Evolutionary conservation across 1,284 basidiomycete genomes (phyloP), one percentile per base, ranked within the genome.

Genomic region (Puccinia coronata): DNA sequence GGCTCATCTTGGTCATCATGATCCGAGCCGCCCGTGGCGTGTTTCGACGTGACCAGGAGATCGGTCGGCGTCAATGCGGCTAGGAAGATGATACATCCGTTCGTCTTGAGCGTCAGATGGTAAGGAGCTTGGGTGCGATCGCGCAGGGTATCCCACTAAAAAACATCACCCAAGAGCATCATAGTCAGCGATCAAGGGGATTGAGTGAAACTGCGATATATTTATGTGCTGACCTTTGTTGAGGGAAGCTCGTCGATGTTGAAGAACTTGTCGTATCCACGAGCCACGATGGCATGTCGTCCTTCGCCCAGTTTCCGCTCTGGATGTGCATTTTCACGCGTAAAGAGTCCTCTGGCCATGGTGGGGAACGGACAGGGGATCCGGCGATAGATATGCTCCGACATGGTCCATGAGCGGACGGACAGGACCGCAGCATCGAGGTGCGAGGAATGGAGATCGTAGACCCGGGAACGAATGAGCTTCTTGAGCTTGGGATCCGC

Each of bases 211-310:
- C 12, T 47, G 43, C 20, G 12, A 14, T 47, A 14, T 47, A 8
- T 47, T 47, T 47, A 6, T 14, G 12, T 47, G 43, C 43, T 1
- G 84, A 96, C 96, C 79, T 91, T 91, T 0, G 92, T 96, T 95
- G 96, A 99, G 0, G 92, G 92, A 36, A 98, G 93, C 86, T 99
- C 96, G 39, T 91, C 93, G 47, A 97, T 93, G 86, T 98, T 99
- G 89, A 99, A 99, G 87, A 99, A 99, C 87, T 99, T 99, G 89
- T 99, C 97, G 85, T 99, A 99, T 0, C 96, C 96, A 70, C 97
- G 88, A 0, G 90, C 92, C 0, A 96, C 91, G 80, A 99, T 96
- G 4, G 82, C 76, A 5, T 71, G 79, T 23, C 65, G 84, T 23
- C 85, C 84, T 9, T 84, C 84, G 0, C 82, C 82, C 0, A 83